These are phyloP conservation scores for Mortierella sp. DNA, from an alignment of 371 early-diverging fungal genomes.

Conservation along the genomic window DNA sequence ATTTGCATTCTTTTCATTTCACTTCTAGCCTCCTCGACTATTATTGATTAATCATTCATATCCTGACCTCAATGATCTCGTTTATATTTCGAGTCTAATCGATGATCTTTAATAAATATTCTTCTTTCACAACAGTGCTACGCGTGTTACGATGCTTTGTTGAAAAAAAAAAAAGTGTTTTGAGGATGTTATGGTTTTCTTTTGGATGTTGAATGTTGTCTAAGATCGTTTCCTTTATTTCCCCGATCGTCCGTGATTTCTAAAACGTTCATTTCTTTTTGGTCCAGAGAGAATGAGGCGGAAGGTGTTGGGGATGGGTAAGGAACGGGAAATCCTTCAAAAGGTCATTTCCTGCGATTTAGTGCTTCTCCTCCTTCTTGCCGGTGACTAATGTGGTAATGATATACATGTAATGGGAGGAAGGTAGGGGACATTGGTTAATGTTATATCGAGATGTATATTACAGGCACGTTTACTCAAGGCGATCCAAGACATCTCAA, in stretches of 20 bases:
- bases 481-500: background rate
- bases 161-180: background rate
- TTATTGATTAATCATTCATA: too few species aligned
- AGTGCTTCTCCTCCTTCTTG: constrained; percentile 57
- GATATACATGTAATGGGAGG: background rate
- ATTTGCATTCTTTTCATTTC: background rate
- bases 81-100: too few species aligned
- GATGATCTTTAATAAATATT: background rate
- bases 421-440: background rate
- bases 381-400: constrained; percentile 28
- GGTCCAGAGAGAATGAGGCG: background rate
- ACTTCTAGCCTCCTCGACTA: background rate
- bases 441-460: background rate
- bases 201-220: constrained; percentile 1
- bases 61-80: too few species aligned
- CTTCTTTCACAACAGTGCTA: background rate
- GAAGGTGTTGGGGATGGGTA: background rate
- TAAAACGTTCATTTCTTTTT: background rate
- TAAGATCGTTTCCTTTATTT: background rate
- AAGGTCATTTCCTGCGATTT: constrained; percentile 13
- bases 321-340: background rate
- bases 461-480: background rate
- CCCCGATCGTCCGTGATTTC: background rate
- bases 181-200: background rate
- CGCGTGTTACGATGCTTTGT: too few species aligned